A percentile compares a stretch with the other conserved stretches of the same genome.
phyloP scores from a whole-genome alignment of 352 stramenopile genomes.

The Pythium vanterpoolii region DNA sequence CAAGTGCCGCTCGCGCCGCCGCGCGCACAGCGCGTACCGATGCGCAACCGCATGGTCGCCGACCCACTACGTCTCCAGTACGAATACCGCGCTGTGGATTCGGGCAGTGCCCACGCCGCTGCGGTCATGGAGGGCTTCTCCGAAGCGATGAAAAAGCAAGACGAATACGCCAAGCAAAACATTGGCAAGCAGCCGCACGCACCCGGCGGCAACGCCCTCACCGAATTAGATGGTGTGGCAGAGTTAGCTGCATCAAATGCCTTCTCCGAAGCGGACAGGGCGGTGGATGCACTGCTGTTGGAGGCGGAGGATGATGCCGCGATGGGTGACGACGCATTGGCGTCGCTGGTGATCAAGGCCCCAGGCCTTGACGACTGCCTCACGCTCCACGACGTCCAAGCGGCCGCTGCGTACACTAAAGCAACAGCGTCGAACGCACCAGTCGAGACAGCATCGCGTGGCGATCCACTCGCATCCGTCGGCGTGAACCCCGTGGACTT shows the following conservation, averaged over 20 bases:
- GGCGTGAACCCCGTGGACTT: conserved; percentile 51
- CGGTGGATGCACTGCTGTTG: conserved; percentile 33
- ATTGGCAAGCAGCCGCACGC: conserved; percentile 77
- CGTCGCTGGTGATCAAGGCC: conserved; percentile 45
- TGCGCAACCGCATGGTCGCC: conserved; percentile 42
- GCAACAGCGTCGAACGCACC: background rate
- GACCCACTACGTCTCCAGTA: conserved; percentile 55
- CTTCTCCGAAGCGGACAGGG: background rate
- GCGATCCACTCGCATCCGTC: conserved; percentile 30
- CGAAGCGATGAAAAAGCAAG: conserved; percentile 65
- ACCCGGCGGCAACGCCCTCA: conserved; percentile 60
- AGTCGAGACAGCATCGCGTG: conserved; percentile 7
- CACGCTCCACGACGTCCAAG: conserved; percentile 15
- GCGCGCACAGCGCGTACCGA: conserved; percentile 51
- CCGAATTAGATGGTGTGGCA: conserved; percentile 17
- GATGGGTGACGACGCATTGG: conserved; percentile 32
- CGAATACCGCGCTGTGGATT: conserved; percentile 43
- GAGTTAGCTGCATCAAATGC: background rate
- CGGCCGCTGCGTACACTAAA: background rate
- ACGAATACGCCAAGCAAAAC: conserved; percentile 77
- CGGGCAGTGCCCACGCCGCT: conserved; percentile 10
- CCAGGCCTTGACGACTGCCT: conserved; percentile 56
- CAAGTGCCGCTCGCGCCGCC: conserved; percentile 66
- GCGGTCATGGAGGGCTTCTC: conserved; percentile 50
- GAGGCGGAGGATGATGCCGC: background rate